A percentile compares a stretch with the other conserved stretches of the same genome.
phyloP scores from a whole-genome alignment of 805 yeast species.

The Metschnikowia similis region DNA sequence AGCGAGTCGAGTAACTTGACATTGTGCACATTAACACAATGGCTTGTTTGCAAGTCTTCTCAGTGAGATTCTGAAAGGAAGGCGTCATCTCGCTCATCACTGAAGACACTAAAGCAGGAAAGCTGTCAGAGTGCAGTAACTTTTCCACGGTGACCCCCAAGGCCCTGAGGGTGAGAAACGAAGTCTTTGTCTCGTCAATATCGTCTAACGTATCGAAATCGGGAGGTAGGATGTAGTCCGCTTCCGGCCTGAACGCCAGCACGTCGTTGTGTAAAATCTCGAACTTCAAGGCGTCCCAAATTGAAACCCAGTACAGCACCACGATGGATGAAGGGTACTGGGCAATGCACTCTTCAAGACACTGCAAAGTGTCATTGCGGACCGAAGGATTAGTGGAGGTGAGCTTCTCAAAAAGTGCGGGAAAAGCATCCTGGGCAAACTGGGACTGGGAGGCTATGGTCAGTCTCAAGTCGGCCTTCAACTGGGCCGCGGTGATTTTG shows the following conservation, averaged over 20 bases:
- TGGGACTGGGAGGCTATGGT: conserved; percentile 59
- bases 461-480: conserved; percentile 56
- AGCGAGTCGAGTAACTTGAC: conserved; percentile 41
- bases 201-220: conserved; percentile 27
- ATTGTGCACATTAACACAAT: conserved; percentile 55
- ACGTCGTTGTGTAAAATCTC: conserved; percentile 79
- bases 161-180: conserved; percentile 35
- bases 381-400: conserved; percentile 71
- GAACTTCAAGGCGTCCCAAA: conserved; percentile 87
- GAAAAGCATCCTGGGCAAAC: conserved; percentile 70
- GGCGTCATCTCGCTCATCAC: conserved; percentile 44
- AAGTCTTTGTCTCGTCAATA: conserved; percentile 31
- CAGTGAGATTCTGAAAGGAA: conserved; percentile 45
- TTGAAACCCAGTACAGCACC: conserved; percentile 58
- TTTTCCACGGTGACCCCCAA: conserved; percentile 21
- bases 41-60: conserved; percentile 58
- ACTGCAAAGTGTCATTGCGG: conserved; percentile 66
- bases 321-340: conserved; percentile 48
- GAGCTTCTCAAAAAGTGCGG: conserved; percentile 74
- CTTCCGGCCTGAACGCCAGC: conserved; percentile 26
- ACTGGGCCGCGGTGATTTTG: conserved; percentile 67
- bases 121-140: conserved; percentile 32
- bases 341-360: conserved; percentile 55
- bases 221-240: conserved; percentile 23
- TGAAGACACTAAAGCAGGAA: conserved; percentile 30